A percentile compares a stretch with the other conserved stretches of the same genome.
phyloP scores from a whole-genome alignment of 768 basidiomycete genomes.

The Phanerodontia chrysosporium region DNA sequence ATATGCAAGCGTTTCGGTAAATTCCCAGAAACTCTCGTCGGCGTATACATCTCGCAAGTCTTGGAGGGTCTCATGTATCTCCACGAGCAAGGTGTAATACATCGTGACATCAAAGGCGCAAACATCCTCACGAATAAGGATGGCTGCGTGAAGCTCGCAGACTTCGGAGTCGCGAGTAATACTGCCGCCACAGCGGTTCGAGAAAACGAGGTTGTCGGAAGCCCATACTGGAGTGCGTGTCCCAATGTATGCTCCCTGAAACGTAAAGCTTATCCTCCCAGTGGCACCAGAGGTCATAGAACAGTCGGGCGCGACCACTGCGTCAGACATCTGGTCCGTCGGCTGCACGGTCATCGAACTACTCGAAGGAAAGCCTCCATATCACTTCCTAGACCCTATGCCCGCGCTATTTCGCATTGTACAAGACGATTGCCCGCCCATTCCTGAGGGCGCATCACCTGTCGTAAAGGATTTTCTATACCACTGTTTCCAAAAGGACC shows the following conservation, averaged over 20 bases:
- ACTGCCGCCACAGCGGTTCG: slow-evolving; percentile 69
- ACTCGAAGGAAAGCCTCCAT: slow-evolving; percentile 87
- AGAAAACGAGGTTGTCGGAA: slow-evolving; percentile 93
- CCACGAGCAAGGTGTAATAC: slow-evolving; percentile 99
- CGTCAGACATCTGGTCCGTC: slow-evolving; percentile 89
- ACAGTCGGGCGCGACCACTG: slow-evolving; percentile 93
- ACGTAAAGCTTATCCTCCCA: slow-evolving; percentile 23
- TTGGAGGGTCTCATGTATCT: slow-evolving; percentile 94
- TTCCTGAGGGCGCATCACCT: slow-evolving; percentile 92
- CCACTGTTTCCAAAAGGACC: slow-evolving; percentile 98
- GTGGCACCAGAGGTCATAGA: slow-evolving; percentile 99
- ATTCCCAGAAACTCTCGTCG: slow-evolving; percentile 95
- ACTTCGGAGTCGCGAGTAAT: slow-evolving; percentile 92
- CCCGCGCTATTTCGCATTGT: slow-evolving; percentile 98
- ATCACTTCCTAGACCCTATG: slow-evolving; percentile 95
- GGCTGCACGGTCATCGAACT: slow-evolving; percentile 98
- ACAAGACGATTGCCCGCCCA: slow-evolving; percentile 94
- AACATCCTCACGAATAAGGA: slow-evolving; percentile 99
- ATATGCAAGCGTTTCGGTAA: slow-evolving; percentile 98
- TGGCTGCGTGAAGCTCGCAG: slow-evolving; percentile 96
- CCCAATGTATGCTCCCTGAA: slow-evolving; percentile 1
- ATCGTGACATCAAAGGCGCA: slow-evolving; percentile 98
- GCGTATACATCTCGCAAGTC: slow-evolving; percentile 95
- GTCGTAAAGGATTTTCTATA: slow-evolving; percentile 96
- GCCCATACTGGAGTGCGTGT: slow-evolving; percentile 94